A percentile compares a stretch with the other conserved stretches of the same genome.
Conservation (phyloP, 2,329 filamentous ascomycete genomes). For the Phyllosticta citrichinensis region DNA sequence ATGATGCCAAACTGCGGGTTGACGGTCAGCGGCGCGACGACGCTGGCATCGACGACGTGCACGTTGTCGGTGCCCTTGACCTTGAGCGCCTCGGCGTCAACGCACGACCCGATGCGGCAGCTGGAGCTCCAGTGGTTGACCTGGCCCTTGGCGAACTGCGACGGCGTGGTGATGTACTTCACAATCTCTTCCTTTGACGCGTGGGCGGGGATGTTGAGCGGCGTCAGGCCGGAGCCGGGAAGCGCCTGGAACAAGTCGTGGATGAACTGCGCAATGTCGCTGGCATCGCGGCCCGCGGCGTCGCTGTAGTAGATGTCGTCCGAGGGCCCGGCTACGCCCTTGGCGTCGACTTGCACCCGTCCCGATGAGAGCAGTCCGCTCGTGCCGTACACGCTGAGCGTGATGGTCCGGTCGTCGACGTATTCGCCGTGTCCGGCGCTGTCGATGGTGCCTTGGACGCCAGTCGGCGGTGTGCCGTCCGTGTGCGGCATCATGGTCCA, state of each 20-base stretch:
- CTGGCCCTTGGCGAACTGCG: slow-evolving; percentile 38
- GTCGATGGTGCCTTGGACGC: slow-evolving; percentile 45
- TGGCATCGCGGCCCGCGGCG: slow-evolving; percentile 32
- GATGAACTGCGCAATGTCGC: slow-evolving; percentile 42
- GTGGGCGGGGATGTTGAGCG: slow-evolving; percentile 39
- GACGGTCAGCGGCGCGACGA: slow-evolving; percentile 41
- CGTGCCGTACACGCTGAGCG: slow-evolving; percentile 48
- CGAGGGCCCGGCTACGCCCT: slow-evolving; percentile 34
- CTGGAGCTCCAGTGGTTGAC: slow-evolving; percentile 47
- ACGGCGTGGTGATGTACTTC: slow-evolving; percentile 40
- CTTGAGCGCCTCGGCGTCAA: slow-evolving; percentile 34
- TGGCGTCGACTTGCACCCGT: slow-evolving; percentile 35
- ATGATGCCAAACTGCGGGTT: slow-evolving; percentile 48
- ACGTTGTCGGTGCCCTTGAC: slow-evolving; percentile 42
- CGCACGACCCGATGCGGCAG: slow-evolving; percentile 42
- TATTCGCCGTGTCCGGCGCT: slow-evolving; percentile 35
- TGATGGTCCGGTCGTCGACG: slow-evolving; percentile 38
- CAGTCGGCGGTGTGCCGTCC: slow-evolving; percentile 28
- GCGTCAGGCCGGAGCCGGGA: slow-evolving; percentile 32
- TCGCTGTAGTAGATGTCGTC: slow-evolving; percentile 35
- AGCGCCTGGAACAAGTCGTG: slow-evolving; percentile 40
- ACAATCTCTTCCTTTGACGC: slow-evolving; percentile 40
- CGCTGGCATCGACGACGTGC: slow-evolving; percentile 43
- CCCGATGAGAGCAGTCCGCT: slow-evolving; percentile 43
- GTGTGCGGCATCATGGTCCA: slow-evolving; percentile 38